Percentiles rank a stretch among this genome's conserved stretches.
Conservation (phyloP, 2,329 filamentous ascomycete genomes). For the Fusarium annulatum region DNA sequence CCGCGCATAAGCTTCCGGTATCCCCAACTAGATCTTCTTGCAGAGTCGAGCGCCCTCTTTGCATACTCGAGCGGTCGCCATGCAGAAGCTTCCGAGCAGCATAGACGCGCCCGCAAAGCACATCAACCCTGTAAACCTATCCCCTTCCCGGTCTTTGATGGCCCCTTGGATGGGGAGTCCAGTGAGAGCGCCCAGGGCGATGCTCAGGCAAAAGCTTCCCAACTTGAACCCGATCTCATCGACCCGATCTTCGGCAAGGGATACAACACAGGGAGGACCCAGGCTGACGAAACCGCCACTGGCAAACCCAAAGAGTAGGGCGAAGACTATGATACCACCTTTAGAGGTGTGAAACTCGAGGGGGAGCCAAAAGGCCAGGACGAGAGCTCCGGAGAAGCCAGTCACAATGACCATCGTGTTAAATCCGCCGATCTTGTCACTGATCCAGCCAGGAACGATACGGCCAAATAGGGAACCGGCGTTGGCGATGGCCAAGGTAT, state of each 20-base stretch:
- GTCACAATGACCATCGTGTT: not conserved
- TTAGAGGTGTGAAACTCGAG: not conserved
- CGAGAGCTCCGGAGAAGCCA: not conserved
- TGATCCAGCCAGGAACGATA: not conserved
- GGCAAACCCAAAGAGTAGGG: not conserved
- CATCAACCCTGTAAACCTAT: not conserved
- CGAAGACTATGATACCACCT: not conserved
- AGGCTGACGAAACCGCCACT: not conserved
- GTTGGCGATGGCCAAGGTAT: not conserved
- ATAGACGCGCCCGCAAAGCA: not conserved
- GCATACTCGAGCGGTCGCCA: not conserved
- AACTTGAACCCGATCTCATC: not conserved
- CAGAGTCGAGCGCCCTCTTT: not conserved
- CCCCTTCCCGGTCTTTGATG: not conserved
- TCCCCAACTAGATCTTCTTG: not conserved
- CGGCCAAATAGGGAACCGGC: not conserved
- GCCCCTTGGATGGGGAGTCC: not conserved
- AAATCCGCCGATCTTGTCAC: not conserved
- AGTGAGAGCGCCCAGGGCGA: not conserved
- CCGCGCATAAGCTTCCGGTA: too few relatives aligned
- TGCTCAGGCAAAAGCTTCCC: not conserved
- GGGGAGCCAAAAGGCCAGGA: not conserved
- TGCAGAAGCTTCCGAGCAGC: not conserved
- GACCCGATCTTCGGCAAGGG: not conserved
- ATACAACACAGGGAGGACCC: not conserved